Percentiles rank a stretch among this genome's conserved stretches.
phyloP scores from a whole-genome alignment of 1,139 yeast species.

The Yarrowia galli region DNA sequence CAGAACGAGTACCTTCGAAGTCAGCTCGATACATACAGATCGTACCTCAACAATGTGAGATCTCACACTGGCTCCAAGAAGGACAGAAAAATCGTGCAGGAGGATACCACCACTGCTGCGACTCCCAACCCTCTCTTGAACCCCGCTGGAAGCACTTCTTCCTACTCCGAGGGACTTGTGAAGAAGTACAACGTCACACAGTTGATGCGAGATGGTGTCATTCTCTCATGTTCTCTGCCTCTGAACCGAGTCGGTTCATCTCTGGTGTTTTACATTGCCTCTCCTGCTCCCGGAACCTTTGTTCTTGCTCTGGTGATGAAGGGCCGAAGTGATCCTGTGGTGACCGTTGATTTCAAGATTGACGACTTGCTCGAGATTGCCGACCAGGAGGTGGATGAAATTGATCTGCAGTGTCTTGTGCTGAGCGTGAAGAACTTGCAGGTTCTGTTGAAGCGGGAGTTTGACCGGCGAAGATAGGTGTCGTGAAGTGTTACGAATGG shows the following conservation, averaged over 20 bases:
- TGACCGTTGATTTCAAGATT: constrained; percentile 50
- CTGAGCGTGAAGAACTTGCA: constrained; percentile 47
- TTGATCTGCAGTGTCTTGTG: constrained; percentile 50
- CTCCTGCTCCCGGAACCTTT: constrained; percentile 52
- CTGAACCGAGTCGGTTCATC: constrained; percentile 43
- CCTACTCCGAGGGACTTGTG: constrained; percentile 46
- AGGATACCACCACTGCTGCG: neutral
- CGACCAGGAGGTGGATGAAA: constrained; percentile 46
- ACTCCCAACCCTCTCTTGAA: constrained; percentile 35
- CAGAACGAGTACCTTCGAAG: constrained; percentile 52
- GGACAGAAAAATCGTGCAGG: constrained; percentile 46
- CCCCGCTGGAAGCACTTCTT: constrained; percentile 42
- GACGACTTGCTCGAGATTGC: constrained; percentile 52
- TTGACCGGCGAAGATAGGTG: constrained; percentile 16
- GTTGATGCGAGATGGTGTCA: constrained; percentile 49
- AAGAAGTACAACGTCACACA: constrained; percentile 50
- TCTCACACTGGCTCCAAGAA: constrained; percentile 50
- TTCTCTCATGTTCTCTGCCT: constrained; percentile 49
- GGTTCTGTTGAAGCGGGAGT: constrained; percentile 42
- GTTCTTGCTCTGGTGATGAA: constrained; percentile 50
- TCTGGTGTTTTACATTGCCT: constrained; percentile 47
- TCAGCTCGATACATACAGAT: constrained; percentile 52
- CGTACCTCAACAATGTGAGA: constrained; percentile 52
- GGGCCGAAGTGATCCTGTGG: constrained; percentile 49
- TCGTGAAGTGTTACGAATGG: too few relatives aligned